Base-by-base conservation (phyloP, 2,329 filamentous ascomycete species). In the Berkeleyomyces basicola region DNA sequence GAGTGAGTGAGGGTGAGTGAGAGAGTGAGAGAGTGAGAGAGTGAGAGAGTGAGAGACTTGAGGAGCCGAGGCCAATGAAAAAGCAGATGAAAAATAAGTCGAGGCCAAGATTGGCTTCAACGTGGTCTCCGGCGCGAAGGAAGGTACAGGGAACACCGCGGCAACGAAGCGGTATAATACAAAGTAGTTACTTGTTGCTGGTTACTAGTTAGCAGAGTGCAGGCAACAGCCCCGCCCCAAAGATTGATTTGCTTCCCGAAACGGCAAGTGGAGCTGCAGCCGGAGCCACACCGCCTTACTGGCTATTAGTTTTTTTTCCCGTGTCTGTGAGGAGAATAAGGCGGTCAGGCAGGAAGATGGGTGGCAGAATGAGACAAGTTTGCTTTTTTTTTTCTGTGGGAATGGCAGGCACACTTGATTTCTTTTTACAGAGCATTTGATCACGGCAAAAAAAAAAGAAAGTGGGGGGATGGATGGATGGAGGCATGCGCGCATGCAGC, bases 401-500 rank as follows among this genome's bases (percentile, higher is more conserved):
- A 23, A 23, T 23, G 23, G 23, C 23, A 23, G 23, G 23, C 23
- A 23, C 23, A 23, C 23, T 23, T 23, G 23, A 23, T 23, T 23
- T 23, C 23, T 23, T 23, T 23, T 23, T 23, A 23, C 23, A 23
- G 23, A 23, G 23, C 23, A 23, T 23, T 59, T 42, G 37, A 49
- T 33, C 7, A 10, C 44, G 10, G 31, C 42, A 59, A 59, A 63
- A 42, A 63, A 59, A 58, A 42, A 36, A 31, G 40, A 61, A 63
- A 61, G 57, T 65, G 57, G 63, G 61, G 58, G 44, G 33, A 39
- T 53, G 51, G 51, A 60, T 40, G 37, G 57, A 23, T 23, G 23
- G 23, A 23, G 39, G 14, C 16, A 36, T 42, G 16, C 16, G 47
- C 16, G 58, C 46, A 57, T 39, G 49, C 57, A 61, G 58, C 58